These are phyloP conservation scores for Carex littledalei DNA, from an alignment of 176 grass and related monocot species.

Conservation along the genomic window DNA sequence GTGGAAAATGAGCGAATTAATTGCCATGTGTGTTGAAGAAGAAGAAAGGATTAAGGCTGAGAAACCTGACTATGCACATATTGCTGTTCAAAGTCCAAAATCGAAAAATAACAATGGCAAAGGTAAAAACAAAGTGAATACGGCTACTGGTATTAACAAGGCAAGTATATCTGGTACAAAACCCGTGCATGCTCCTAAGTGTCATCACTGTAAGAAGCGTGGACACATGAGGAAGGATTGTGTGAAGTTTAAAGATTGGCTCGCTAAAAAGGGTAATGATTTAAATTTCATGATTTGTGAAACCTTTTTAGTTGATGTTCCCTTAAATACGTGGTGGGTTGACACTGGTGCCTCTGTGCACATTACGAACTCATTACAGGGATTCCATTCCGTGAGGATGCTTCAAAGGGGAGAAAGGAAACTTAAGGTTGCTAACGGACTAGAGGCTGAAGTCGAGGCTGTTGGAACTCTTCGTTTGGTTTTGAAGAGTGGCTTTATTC, in stretches of 20 bases:
- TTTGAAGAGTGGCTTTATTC: not conserved
- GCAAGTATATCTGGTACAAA: not conserved
- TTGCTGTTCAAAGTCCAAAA: not conserved
- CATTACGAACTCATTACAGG: conserved; percentile 8
- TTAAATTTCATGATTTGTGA: no score
- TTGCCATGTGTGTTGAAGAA: no score
- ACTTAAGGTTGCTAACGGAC: no score
- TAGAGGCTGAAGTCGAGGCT: no score
- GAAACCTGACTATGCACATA: no score
- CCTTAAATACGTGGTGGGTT: conserved; percentile 17
- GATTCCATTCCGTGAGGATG: no score
- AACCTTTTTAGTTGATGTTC: no score
- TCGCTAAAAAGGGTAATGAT: conserved; percentile 21
- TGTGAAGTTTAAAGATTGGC: not conserved
- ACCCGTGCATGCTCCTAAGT: not conserved
- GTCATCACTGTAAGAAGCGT: not conserved
- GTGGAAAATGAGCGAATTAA: no score
- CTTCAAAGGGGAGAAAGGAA: no score
- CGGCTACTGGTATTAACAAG: not conserved
- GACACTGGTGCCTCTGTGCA: conserved; percentile 16
- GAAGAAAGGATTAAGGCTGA: no score
- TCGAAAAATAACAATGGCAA: not conserved
- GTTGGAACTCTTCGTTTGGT: not conserved
- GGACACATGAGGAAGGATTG: conserved; percentile 8
- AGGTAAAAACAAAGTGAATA: not conserved